Evolutionary conservation across 2,329 filamentous ascomycete genomes (phyloP).

Genomic region (Trichoderma sp.): DNA sequence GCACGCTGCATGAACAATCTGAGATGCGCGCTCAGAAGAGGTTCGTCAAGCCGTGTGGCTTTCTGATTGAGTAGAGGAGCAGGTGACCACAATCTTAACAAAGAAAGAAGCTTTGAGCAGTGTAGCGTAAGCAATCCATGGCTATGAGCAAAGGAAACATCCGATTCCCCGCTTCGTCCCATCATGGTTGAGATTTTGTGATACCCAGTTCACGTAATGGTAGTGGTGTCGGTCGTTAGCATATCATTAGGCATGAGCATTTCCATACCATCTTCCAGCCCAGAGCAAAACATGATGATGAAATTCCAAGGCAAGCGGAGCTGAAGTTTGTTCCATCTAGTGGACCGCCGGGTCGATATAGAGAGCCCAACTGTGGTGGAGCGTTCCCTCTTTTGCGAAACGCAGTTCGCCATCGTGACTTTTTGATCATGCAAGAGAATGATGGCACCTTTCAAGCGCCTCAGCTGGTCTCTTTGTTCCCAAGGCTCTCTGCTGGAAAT

Average conservation of each 20-base stretch:
- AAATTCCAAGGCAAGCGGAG: neutral
- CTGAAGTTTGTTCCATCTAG: neutral
- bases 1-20: neutral
- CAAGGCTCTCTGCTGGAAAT: neutral
- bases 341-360: neutral
- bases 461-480: neutral
- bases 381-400: neutral
- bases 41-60: neutral
- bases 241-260: neutral
- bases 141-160: neutral
- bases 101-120: neutral
- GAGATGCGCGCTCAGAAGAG: neutral
- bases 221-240: neutral
- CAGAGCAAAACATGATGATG: neutral
- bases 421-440: slow-evolving; percentile 7
- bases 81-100: slow-evolving; percentile 1
- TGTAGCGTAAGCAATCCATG: neutral
- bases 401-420: slow-evolving; percentile 9
- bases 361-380: slow-evolving; percentile 10
- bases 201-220: neutral
- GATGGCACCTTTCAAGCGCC: neutral
- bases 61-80: neutral
- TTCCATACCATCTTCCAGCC: neutral
- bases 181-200: neutral
- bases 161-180: neutral